phyloP scores from a whole-genome alignment of 352 stramenopile species.

The Phytophthora pisi region DNA sequence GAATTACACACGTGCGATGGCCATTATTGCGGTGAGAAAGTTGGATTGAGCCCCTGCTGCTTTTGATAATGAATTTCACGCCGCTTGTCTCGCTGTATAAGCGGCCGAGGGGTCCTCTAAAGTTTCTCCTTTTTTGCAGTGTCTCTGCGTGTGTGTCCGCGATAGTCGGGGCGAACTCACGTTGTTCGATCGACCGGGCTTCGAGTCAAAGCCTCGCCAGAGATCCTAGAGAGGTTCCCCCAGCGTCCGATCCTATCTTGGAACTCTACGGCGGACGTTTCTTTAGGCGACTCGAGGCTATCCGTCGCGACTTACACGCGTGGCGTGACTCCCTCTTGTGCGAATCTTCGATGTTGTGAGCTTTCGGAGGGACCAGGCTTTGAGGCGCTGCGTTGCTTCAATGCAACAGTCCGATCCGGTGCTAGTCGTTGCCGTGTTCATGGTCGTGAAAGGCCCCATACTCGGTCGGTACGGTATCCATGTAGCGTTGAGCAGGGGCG shows the following conservation, averaged over 20 bases:
- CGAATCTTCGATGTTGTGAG: slow-evolving; percentile 9
- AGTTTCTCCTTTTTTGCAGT: slow-evolving; percentile 7
- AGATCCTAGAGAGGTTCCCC: slow-evolving; percentile 32
- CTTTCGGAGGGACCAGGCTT: neutral
- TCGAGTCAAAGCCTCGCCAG: slow-evolving; percentile 24
- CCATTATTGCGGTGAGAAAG: slow-evolving; percentile 11
- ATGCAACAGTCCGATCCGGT: neutral
- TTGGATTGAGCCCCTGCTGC: neutral
- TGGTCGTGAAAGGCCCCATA: neutral
- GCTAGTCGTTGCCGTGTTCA: neutral
- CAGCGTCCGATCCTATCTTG: slow-evolving; percentile 39
- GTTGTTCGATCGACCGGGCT: slow-evolving; percentile 29
- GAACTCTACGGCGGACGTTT: slow-evolving; percentile 33
- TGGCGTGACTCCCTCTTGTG: neutral
- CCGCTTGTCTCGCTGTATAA: neutral
- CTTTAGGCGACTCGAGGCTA: slow-evolving; percentile 13
- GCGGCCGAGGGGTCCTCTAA: slow-evolving; percentile 2
- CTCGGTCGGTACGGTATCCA: neutral
- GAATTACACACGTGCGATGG: slow-evolving; percentile 10
- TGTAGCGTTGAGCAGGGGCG: neutral
- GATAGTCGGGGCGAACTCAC: slow-evolving; percentile 13
- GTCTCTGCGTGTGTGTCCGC: slow-evolving; percentile 14
- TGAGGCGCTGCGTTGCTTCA: neutral
- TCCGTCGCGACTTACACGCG: neutral
- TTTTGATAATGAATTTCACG: slow-evolving; percentile 4